Base-by-base conservation (phyloP, 306 rosid genomes). In the Sechiopsis laciniata region DNA sequence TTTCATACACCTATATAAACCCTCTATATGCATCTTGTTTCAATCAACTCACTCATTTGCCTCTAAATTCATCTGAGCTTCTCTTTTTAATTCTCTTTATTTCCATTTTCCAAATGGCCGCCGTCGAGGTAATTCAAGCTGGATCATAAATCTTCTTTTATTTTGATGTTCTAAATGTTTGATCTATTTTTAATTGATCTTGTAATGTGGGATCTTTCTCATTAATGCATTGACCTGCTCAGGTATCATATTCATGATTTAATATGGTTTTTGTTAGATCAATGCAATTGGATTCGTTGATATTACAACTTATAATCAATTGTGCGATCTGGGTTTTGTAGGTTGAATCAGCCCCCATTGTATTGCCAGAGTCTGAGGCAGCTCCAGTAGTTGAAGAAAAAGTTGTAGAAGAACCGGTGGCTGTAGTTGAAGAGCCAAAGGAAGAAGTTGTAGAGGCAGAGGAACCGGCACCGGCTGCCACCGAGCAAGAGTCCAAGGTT, bases 61-160 rank as follows among this genome's bases (percentile, higher is more conserved):
- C 53, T 6, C 72, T 40, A 55, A 68, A 9, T 17, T 78, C 64
- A 63, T 73, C 68, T 72, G 74, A 75, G 63, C 35, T 67, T 67
- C 56, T 67, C 37, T 67, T 45, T 32, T 32, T 32, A 2, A 32
- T 32, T 32, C 37, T 32, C 37, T 32, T 32, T 32, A 32, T 32
- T 32, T 32, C 35, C 32, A 2, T 50, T 69, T 50, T 15, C 85
- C 84, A 79, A 85, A 94, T 94, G 97, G 96, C 98, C 92, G 75
- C 80, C 57, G 89, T 70, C 83, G 96, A 94, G 98, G 98, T 94
- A 90, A 83, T 11, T 40, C 56, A 48, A 20, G 20, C 55, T 22
- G 11, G 10, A 12, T 37, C 42, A 12, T 0, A 10, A 26, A 65
- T 65, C 71, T 32, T 32, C 37, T 32, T 32, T 32, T 32, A 32